A percentile compares a stretch with the other conserved stretches of the same genome.
phyloP scores from a whole-genome alignment of 2,329 filamentous ascomycete species.

The Rutstroemia sydowiana region DNA sequence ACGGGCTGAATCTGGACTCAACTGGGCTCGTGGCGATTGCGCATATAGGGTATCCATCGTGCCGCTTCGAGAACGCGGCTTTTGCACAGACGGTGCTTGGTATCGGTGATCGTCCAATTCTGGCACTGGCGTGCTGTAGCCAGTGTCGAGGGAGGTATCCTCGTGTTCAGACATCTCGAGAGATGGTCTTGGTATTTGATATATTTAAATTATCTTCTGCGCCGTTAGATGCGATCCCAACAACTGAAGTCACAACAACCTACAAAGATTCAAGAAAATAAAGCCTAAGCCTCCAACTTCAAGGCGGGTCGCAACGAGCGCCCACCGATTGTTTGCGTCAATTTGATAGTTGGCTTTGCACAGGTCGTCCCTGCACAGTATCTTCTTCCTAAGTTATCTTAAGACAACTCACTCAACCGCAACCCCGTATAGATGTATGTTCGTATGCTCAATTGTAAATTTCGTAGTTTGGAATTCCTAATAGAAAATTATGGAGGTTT shows the following conservation, averaged over 20 bases:
- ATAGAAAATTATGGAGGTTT: constrained; percentile 84
- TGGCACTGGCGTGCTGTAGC: constrained; percentile 67
- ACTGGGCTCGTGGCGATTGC: constrained; percentile 29
- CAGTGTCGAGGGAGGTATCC: constrained; percentile 50
- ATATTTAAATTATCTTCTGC: constrained; percentile 13
- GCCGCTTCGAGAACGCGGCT: constrained; percentile 55
- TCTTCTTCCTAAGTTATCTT: constrained; percentile 2
- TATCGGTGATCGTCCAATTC: constrained; percentile 84
- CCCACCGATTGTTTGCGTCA: constrained; percentile 43
- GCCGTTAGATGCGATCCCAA: background rate
- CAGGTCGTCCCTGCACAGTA: constrained; percentile 31
- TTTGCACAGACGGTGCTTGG: constrained; percentile 54
- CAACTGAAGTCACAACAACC: background rate
- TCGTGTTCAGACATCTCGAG: constrained; percentile 61
- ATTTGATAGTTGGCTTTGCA: constrained; percentile 38
- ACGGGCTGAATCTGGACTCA: constrained; percentile 34
- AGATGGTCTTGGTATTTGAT: constrained; percentile 29
- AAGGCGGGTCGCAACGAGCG: constrained; percentile 46
- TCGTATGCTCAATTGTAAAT: constrained; percentile 11
- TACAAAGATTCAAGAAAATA: constrained; percentile 3
- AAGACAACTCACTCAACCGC: constrained; percentile 18
- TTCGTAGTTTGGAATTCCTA: background rate
- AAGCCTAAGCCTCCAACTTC: constrained; percentile 18
- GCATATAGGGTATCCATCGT: constrained; percentile 67
- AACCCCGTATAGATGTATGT: constrained; percentile 9